These are phyloP conservation scores for Colletotrichum limetticola DNA, from an alignment of 2,329 filamentous ascomycete genomes.

Conservation along the genomic window DNA sequence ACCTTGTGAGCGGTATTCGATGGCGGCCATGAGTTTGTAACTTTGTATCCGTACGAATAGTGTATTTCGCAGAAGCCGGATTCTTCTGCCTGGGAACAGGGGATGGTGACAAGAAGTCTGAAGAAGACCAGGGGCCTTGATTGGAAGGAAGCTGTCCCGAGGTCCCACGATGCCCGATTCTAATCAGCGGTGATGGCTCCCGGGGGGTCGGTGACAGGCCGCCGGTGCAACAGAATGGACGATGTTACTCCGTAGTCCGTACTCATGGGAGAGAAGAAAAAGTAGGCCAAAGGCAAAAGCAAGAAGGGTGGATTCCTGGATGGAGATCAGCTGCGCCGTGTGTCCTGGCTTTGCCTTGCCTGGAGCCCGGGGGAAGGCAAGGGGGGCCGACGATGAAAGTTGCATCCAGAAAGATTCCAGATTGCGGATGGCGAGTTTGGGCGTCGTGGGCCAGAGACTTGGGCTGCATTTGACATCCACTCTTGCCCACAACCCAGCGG, in stretches of 20 bases:
- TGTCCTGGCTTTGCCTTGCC: slow-evolving; percentile 28
- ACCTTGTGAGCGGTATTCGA: background rate
- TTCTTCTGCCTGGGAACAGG: slow-evolving; percentile 1
- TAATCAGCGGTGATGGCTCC: slow-evolving; percentile 34
- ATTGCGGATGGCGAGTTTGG: slow-evolving; percentile 14
- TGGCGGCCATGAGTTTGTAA: background rate
- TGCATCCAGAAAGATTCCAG: slow-evolving; percentile 33
- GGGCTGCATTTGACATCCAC: slow-evolving; percentile 7
- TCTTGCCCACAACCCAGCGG: background rate
- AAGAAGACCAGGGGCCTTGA: background rate
- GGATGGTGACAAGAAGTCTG: background rate
- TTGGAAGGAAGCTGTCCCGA: slow-evolving; percentile 13
- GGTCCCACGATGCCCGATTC: slow-evolving; percentile 9
- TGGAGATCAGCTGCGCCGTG: slow-evolving; percentile 23
- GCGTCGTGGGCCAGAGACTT: background rate
- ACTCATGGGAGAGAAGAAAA: background rate
- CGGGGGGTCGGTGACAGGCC: slow-evolving; percentile 23
- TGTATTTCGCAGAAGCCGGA: background rate
- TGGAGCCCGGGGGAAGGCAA: background rate
- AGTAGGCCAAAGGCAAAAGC: slow-evolving; percentile 6
- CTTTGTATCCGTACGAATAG: background rate
- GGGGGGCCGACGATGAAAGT: slow-evolving; percentile 10
- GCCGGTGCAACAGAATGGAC: slow-evolving; percentile 7
- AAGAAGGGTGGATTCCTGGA: slow-evolving; percentile 17
- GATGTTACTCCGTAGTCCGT: background rate